phyloP scores from a whole-genome alignment of 1,139 yeast species.

The Spencermartinsiella ligniputridi region DNA sequence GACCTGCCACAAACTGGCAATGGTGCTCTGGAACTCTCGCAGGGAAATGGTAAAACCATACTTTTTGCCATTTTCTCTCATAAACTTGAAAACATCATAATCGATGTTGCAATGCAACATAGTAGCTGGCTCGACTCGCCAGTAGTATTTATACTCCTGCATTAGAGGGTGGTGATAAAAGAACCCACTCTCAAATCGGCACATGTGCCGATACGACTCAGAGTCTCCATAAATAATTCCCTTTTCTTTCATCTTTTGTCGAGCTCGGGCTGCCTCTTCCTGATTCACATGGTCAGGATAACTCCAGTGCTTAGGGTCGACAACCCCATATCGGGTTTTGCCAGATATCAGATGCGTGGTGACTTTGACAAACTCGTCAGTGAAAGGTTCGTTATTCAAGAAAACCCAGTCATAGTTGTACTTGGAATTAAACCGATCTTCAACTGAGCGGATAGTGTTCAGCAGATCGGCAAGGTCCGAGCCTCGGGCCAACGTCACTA shows the following conservation, averaged over 20 bases:
- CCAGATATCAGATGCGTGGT: constrained; percentile 54
- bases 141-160: constrained; percentile 76
- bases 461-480: constrained; percentile 56
- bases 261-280: constrained; percentile 51
- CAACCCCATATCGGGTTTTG: constrained; percentile 55
- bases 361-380: constrained; percentile 45
- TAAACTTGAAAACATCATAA: constrained; percentile 77
- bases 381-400: constrained; percentile 60
- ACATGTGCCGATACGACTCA: constrained; percentile 78
- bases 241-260: constrained; percentile 46
- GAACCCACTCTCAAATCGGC: constrained; percentile 90
- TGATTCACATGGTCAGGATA: constrained; percentile 68
- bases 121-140: constrained; percentile 96
- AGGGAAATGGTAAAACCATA: constrained; percentile 81
- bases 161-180: constrained; percentile 76
- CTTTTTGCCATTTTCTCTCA: constrained; percentile 70
- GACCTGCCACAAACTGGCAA: constrained; percentile 76
- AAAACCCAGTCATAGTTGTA: constrained; percentile 78
- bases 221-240: constrained; percentile 62
- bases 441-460: constrained; percentile 58
- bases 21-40: constrained; percentile 78
- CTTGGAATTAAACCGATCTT: constrained; percentile 63
- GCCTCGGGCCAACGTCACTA: constrained; percentile 71
- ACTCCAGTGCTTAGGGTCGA: constrained; percentile 72
- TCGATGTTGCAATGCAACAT: constrained; percentile 75